Percentiles rank a stretch among this genome's conserved stretches.
Conservation (phyloP, 2,329 filamentous ascomycete species). For the Aspergillus sp. region DNA sequence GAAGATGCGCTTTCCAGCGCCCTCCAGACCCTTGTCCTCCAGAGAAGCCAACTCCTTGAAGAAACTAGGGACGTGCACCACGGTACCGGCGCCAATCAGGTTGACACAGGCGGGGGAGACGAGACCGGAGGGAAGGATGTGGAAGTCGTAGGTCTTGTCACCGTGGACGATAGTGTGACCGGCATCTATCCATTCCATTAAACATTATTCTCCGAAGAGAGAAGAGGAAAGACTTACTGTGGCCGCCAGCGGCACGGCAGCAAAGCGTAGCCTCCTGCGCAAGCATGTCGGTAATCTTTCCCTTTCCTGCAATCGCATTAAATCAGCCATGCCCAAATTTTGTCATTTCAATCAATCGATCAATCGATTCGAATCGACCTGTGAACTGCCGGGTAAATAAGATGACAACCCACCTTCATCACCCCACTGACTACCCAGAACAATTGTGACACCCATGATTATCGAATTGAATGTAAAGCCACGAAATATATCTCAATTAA, state of each 20-base stretch:
- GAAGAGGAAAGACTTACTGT: slow-evolving; percentile 37
- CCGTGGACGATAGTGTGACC: slow-evolving; percentile 52
- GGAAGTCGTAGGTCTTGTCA: slow-evolving; percentile 51
- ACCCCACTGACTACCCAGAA: slow-evolving; percentile 51
- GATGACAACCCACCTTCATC: slow-evolving; percentile 43
- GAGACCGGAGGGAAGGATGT: slow-evolving; percentile 50
- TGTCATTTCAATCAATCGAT: slow-evolving; percentile 6
- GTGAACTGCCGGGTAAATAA: background rate
- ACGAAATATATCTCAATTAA: slow-evolving; percentile 1
- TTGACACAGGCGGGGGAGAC: slow-evolving; percentile 49
- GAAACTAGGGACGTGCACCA: slow-evolving; percentile 51
- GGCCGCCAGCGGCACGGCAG: slow-evolving; percentile 49
- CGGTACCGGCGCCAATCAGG: slow-evolving; percentile 50
- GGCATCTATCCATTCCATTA: slow-evolving; percentile 34
- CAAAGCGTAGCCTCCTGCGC: slow-evolving; percentile 48
- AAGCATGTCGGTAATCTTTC: slow-evolving; percentile 52
- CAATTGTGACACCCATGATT: slow-evolving; percentile 44
- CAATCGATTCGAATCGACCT: too few species aligned
- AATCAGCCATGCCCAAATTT: slow-evolving; percentile 3
- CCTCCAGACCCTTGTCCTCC: slow-evolving; percentile 46
- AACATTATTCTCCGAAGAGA: background rate
- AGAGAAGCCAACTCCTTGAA: slow-evolving; percentile 50
- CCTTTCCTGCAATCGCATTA: slow-evolving; percentile 39
- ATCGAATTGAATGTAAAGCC: background rate
- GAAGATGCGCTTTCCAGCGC: slow-evolving; percentile 45